Evolutionary conservation across 345 rosid genomes (phyloP).

Genomic region (Firmiana major): DNA sequence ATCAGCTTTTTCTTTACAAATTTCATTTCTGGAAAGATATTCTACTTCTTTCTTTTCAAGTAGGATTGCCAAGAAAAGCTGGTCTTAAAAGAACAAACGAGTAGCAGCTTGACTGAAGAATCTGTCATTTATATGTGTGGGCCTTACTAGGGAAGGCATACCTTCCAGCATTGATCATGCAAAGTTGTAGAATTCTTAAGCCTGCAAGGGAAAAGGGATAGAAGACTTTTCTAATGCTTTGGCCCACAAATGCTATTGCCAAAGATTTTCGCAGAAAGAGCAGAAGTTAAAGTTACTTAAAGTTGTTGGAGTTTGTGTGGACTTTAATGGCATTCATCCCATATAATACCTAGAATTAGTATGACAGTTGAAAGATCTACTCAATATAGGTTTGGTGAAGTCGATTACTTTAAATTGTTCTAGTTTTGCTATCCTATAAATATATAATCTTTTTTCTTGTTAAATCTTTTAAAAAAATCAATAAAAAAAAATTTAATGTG

Average conservation of each 20-base stretch:
- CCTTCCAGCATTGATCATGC: background rate
- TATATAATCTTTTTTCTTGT: too few relatives aligned
- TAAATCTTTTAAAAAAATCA: too few relatives aligned
- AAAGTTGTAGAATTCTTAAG: background rate
- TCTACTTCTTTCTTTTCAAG: background rate
- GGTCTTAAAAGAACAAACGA: background rate
- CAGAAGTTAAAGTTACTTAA: too few relatives aligned
- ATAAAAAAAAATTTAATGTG: too few relatives aligned
- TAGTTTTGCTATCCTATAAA: too few relatives aligned
- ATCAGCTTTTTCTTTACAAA: background rate
- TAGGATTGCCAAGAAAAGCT: background rate
- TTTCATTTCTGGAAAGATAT: background rate
- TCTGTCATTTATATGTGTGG: background rate
- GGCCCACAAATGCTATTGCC: background rate
- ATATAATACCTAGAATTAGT: too few relatives aligned
- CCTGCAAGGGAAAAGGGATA: too few relatives aligned
- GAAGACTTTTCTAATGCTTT: background rate
- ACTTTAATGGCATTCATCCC: too few relatives aligned
- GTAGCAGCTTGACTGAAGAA: background rate
- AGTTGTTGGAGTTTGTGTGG: too few relatives aligned
- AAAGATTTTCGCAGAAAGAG: background rate
- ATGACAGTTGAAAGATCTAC: too few relatives aligned
- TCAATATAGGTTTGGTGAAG: too few relatives aligned
- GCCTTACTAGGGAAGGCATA: background rate
- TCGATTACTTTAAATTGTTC: too few relatives aligned